Evolutionary conservation across 208 protist species (phyloP), one percentile per base, ranked within the genome.

Genomic region (Acanthamoeba healyi): DNA sequence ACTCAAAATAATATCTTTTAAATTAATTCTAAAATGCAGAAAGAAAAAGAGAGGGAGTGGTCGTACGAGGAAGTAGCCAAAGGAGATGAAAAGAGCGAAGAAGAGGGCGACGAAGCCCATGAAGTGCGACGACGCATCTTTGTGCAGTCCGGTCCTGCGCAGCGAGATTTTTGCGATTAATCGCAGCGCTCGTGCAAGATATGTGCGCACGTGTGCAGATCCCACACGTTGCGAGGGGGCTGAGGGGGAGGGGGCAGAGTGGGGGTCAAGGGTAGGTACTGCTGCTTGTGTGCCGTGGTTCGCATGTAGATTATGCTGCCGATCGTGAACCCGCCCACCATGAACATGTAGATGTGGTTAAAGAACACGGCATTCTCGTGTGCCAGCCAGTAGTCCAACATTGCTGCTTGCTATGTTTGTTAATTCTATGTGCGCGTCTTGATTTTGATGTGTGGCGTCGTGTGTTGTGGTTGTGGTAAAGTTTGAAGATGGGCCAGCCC

Each of bases 101-200:
- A 88, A 88, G 34, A 88, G 81, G 81, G 81, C 81, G 4, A 88
- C 81, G 19, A 88, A 88, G 44, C n/a, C 81, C 81, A 88, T 88
- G 38, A 88, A 88, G 10, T 44, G 44, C 24, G 34, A 6, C 9
- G 81, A 88, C 1, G 81, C 81, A 61, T 88, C 81, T 36, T 88
- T 88, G 34, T 88, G 81, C 81, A 88, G 38, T 5, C 81, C 81
- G 2, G n/a, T 10, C 54, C 81, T 88, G 81, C 49, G 24, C 32
- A 6, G 6, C 36, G 26, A 9, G 7, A 84, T 32, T 29, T 29
- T 14, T 36, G 3, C 32, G 12, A 54, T n/a, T n/a, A n/a, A n/a
- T n/a, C n/a, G n/a, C n/a, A n/a, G n/a, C n/a, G n/a, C n/a, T n/a
- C n/a, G n/a, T n/a, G n/a, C n/a, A n/a, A n/a, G n/a, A n/a, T n/a